Base-by-base conservation (phyloP, 2,329 filamentous ascomycete genomes). In the Zymoseptoria pseudotritici region DNA sequence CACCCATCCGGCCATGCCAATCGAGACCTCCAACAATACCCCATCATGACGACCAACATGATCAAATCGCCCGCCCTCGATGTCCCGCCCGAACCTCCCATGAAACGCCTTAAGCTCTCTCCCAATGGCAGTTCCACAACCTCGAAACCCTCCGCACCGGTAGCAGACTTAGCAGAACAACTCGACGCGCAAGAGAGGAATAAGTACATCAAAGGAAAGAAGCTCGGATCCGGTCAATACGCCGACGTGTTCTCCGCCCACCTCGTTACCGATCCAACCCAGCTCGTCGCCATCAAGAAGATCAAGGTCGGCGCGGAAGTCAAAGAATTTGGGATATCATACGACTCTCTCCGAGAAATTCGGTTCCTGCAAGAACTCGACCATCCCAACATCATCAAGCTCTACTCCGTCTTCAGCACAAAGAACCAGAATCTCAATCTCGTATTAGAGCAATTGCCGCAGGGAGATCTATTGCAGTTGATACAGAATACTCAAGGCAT, bases 401-500 rank as follows among this genome's bases (percentile, higher is more conserved):
- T 99, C 6, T 86, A 93, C 71, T 89, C 90, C 69, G 92, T 97
- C 66, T 99, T 97, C 82, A 91, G 89, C 57, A 94, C 91, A 63
- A 97, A 97, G 72, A 90, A 96, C 76, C 91, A 97, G 76, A 97
- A 97, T 73, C 85, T 99, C 66, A 96, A 95, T 72, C 84, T 99
- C 8, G 94, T 99, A 2, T 86, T 99, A 67, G 94, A 99, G 76
- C 96, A 89, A 75, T 82, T 97, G 3, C 92, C 93, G 0, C 84
- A 90, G n/a, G 93, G 94, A 65, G 94, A 99, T 76, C 83, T 99
- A 26, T 91, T 97, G 76, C 91, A 92, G 82, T 84, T 99, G 61
- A 96, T 96, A 74, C 90, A 90, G 73, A 92, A 97, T 75, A 86
- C 83, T 29, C 83, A 87, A 53, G 79, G 80, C 57, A 87, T 97